Evolutionary conservation across 495 filamentous ascomycete species (phyloP).

Genomic region (Tirmania nivea): DNA sequence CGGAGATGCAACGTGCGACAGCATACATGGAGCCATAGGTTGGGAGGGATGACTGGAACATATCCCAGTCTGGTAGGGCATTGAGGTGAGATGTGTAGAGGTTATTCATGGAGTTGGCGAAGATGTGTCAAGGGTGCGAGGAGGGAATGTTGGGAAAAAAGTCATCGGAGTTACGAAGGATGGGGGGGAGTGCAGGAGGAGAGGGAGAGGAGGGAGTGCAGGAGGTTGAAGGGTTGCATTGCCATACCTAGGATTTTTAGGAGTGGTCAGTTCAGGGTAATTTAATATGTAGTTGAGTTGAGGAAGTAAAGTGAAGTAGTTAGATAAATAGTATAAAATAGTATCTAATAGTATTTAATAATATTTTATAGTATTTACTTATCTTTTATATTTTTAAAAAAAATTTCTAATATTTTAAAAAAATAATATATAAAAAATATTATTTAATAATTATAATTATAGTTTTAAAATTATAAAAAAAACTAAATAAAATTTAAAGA

Average conservation of each 20-base stretch:
- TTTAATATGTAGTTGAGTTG: neutral
- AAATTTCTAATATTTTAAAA: too few relatives aligned
- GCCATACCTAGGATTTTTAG: slow-evolving; percentile 35
- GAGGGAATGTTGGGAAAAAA: slow-evolving; percentile 62
- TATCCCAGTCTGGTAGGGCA: slow-evolving; percentile 75
- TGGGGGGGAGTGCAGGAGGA: slow-evolving; percentile 19
- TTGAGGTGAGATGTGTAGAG: slow-evolving; percentile 55
- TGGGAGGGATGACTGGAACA: slow-evolving; percentile 76
- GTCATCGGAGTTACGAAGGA: slow-evolving; percentile 80
- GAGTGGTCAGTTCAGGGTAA: neutral
- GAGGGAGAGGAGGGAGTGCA: slow-evolving; percentile 59
- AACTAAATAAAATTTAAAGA: too few relatives aligned
- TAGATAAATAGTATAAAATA: slow-evolving; percentile 34
- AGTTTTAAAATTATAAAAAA: too few relatives aligned
- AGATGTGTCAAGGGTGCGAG: slow-evolving; percentile 85
- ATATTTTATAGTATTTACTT: too few relatives aligned
- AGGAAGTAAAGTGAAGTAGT: too few relatives aligned
- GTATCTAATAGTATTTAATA: too few relatives aligned
- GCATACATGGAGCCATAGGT: slow-evolving; percentile 63
- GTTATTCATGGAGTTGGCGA: slow-evolving; percentile 80
- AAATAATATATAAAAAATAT: too few relatives aligned
- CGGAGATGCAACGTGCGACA: slow-evolving; percentile 70
- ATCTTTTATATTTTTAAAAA: too few relatives aligned
- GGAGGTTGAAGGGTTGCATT: slow-evolving; percentile 58
- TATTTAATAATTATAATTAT: too few relatives aligned